These are phyloP conservation scores for Hondaea fermentalgiana DNA, from an alignment of 108 stramenopile species.

Conservation along the genomic window DNA sequence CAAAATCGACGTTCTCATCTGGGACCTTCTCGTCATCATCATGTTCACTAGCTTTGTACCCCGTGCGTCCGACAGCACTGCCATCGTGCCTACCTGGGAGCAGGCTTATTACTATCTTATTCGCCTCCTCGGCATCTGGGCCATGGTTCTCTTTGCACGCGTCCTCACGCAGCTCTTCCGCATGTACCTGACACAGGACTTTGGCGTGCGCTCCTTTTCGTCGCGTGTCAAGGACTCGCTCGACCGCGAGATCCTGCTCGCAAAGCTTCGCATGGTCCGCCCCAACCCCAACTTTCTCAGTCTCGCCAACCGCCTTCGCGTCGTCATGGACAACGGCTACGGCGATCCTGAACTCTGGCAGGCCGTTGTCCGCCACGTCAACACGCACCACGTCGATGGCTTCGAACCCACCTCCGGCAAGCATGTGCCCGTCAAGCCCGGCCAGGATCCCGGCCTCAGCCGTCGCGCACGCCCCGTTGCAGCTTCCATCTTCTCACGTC, in stretches of 20 bases:
- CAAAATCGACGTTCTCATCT: not conserved
- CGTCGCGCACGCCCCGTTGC: not conserved
- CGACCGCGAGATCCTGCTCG: not conserved
- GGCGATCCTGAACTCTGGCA: not conserved
- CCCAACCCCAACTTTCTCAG: not conserved
- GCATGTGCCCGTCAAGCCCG: not conserved
- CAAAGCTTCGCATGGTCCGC: not conserved
- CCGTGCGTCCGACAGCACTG: not conserved
- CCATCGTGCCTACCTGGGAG: not conserved
- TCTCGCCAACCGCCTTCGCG: not conserved
- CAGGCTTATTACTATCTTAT: not conserved
- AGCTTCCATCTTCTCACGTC: not conserved
- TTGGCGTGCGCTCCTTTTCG: not conserved
- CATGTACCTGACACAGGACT: not conserved
- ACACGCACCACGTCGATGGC: not conserved
- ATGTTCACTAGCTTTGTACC: not conserved
- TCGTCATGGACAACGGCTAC: not conserved
- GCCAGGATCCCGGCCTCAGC: not conserved
- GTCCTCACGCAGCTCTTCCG: not conserved
- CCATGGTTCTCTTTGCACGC: not conserved
- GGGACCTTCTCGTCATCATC: not conserved
- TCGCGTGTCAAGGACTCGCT: not conserved
- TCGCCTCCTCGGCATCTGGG: not conserved
- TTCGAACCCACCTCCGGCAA: not conserved
- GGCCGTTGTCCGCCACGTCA: not conserved